These are phyloP conservation scores for Boletellus dicymbophilus DNA, from an alignment of 1,284 basidiomycete genomes.

Conservation along the genomic window DNA sequence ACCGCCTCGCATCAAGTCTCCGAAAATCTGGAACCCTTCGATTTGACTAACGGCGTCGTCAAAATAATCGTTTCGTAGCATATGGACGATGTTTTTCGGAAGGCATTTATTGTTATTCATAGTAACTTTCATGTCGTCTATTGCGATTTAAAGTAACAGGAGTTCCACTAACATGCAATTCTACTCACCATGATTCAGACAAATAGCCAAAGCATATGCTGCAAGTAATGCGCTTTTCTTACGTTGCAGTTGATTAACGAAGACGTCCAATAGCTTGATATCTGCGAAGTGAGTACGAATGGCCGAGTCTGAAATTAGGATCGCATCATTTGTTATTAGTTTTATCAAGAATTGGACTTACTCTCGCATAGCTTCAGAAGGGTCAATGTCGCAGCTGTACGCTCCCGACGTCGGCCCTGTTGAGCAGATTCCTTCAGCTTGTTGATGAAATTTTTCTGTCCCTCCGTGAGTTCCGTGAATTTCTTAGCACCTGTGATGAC, in stretches of 20 bases:
- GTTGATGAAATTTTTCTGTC: too few species aligned
- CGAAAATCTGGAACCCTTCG: slow-evolving; percentile 28
- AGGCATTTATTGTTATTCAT: slow-evolving; percentile 6
- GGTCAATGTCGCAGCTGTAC: too few species aligned
- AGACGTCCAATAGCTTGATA: neutral
- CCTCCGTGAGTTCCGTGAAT: too few species aligned
- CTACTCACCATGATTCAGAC: slow-evolving; percentile 15
- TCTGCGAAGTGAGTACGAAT: neutral
- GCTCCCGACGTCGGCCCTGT: too few species aligned
- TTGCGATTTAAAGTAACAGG: too few species aligned
- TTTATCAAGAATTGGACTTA: neutral
- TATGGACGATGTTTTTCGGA: slow-evolving; percentile 18
- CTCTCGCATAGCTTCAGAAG: neutral
- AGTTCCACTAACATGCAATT: too few species aligned
- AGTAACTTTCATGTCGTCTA: slow-evolving; percentile 17
- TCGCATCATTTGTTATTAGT: too few species aligned
- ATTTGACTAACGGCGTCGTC: slow-evolving; percentile 22
- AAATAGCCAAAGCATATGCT: slow-evolving; percentile 13
- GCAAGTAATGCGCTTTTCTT: too few species aligned
- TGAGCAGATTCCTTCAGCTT: too few species aligned
- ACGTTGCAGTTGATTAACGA: slow-evolving; percentile 8
- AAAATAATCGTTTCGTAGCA: slow-evolving; percentile 25
- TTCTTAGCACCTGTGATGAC: too few species aligned
- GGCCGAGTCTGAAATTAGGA: neutral
- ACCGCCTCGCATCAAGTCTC: slow-evolving; percentile 22